Conservation (phyloP, 2,329 filamentous ascomycete species). For the Penicillium psychrosexuale region DNA sequence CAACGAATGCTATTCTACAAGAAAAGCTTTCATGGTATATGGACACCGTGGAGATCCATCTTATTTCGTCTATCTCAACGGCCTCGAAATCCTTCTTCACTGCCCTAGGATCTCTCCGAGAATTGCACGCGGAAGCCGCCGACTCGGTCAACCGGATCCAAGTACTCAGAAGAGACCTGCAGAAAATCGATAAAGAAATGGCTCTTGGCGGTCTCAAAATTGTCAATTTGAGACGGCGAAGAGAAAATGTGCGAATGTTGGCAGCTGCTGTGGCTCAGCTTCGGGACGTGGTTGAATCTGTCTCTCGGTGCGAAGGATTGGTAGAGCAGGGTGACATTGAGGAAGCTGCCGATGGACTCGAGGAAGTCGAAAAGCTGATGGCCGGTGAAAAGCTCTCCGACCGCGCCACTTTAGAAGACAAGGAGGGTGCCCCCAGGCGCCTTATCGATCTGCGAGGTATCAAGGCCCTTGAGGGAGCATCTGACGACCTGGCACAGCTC, state of each 20-base stretch:
- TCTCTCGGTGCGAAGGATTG: constrained; percentile 72
- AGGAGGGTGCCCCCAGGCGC: constrained; percentile 31
- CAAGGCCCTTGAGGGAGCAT: constrained; percentile 75
- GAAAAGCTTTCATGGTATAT: constrained; percentile 99
- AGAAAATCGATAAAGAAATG: constrained; percentile 79
- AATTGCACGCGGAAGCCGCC: constrained; percentile 86
- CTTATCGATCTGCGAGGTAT: constrained; percentile 71
- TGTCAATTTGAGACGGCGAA: constrained; percentile 73
- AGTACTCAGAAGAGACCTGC: constrained; percentile 71
- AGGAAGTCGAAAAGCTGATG: constrained; percentile 74
- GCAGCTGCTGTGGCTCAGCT: constrained; percentile 81
- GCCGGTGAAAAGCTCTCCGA: constrained; percentile 61
- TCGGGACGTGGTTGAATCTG: constrained; percentile 69
- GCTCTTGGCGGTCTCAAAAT: constrained; percentile 81
- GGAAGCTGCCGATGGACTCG: constrained; percentile 72
- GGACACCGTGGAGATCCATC: constrained; percentile 96
- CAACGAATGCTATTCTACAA: constrained; percentile 94
- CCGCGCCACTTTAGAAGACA: constrained; percentile 26
- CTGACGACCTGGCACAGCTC: constrained; percentile 70
- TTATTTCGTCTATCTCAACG: constrained; percentile 93
- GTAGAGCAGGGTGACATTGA: constrained; percentile 84
- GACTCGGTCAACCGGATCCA: constrained; percentile 88
- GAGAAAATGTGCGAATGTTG: constrained; percentile 80
- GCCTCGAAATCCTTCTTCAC: constrained; percentile 97
- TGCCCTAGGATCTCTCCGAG: constrained; percentile 82